Conservation (phyloP, 495 filamentous ascomycete species). For the Talaromyces thailandensis region DNA sequence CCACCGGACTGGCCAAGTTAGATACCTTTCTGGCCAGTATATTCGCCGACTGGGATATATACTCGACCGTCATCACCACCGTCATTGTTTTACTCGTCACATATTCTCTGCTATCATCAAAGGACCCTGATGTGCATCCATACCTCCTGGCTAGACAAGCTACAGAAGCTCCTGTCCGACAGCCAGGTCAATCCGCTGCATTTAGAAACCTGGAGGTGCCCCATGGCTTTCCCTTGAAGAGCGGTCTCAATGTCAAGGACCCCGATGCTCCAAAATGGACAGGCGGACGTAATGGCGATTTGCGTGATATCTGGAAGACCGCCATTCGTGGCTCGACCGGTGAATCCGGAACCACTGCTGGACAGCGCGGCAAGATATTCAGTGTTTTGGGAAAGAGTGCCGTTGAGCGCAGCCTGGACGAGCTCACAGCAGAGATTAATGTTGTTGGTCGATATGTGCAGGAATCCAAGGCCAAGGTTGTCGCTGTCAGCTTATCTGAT, state of each 20-base stretch:
- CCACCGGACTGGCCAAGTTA: conserved; percentile 47
- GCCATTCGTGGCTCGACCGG: conserved; percentile 55
- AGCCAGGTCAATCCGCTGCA: conserved; percentile 72
- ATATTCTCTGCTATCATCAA: conserved; percentile 50
- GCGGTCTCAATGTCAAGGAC: conserved; percentile 79
- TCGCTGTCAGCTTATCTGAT: conserved; percentile 90
- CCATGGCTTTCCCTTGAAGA: conserved; percentile 70
- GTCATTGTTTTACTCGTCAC: conserved; percentile 51
- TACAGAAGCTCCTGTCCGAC: conserved; percentile 64
- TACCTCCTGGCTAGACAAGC: conserved; percentile 82
- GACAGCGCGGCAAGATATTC: conserved; percentile 63
- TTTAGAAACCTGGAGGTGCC: conserved; percentile 77
- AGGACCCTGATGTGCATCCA: conserved; percentile 84
- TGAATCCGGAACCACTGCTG: conserved; percentile 45
- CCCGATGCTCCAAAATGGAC: conserved; percentile 74
- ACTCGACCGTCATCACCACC: conserved; percentile 55
- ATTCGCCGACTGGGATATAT: conserved; percentile 70
- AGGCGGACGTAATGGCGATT: conserved; percentile 73
- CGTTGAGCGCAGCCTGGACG: conserved; percentile 58
- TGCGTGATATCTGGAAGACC: conserved; percentile 86
- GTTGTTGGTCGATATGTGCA: conserved; percentile 72
- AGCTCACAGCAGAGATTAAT: conserved; percentile 78
- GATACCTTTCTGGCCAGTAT: conserved; percentile 60
- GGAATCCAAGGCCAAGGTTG: conserved; percentile 56
- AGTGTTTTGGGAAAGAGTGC: conserved; percentile 70